phyloP scores from a whole-genome alignment of 805 yeast genomes.

The Ogataea corticis region DNA sequence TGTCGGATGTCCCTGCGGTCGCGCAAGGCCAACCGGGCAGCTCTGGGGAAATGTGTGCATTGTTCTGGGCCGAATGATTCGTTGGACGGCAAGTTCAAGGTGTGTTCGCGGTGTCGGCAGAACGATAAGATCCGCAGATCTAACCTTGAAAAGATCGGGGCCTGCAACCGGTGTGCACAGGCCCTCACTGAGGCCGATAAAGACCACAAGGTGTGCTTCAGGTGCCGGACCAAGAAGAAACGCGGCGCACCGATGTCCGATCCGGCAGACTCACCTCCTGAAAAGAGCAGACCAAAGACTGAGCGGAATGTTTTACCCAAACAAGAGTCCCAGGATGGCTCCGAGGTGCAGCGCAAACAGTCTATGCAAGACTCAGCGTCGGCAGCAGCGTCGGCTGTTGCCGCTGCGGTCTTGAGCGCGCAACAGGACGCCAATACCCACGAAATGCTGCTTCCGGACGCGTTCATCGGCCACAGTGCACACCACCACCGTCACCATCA shows the following conservation, averaged over 20 bases:
- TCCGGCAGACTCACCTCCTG: not conserved
- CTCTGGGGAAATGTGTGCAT: constrained; percentile 67
- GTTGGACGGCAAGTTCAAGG: constrained; percentile 51
- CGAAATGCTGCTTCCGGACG: constrained; percentile 16
- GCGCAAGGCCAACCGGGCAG: constrained; percentile 58
- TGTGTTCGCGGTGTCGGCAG: constrained; percentile 64
- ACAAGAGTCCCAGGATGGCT: not conserved
- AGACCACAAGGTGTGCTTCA: constrained; percentile 55
- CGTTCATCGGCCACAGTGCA: constrained; percentile 9
- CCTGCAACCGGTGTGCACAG: constrained; percentile 63
- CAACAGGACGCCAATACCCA: constrained; percentile 14
- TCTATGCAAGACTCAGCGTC: constrained; percentile 1
- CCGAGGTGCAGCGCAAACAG: not conserved
- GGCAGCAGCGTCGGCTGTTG: constrained; percentile 20
- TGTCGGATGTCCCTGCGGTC: constrained; percentile 57
- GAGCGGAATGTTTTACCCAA: not conserved
- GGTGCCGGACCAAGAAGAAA: constrained; percentile 57
- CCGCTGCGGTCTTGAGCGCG: constrained; percentile 20
- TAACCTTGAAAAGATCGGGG: constrained; percentile 55
- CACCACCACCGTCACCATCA: constrained; percentile 9
- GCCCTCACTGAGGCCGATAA: constrained; percentile 47
- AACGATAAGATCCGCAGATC: constrained; percentile 60
- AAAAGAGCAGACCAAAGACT: constrained; percentile 1
- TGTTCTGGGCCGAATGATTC: constrained; percentile 59
- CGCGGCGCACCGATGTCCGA: constrained; percentile 14